Evolutionary conservation across 2,329 filamentous ascomycete species (phyloP).

Genomic region (Neoarthrinium moseri): DNA sequence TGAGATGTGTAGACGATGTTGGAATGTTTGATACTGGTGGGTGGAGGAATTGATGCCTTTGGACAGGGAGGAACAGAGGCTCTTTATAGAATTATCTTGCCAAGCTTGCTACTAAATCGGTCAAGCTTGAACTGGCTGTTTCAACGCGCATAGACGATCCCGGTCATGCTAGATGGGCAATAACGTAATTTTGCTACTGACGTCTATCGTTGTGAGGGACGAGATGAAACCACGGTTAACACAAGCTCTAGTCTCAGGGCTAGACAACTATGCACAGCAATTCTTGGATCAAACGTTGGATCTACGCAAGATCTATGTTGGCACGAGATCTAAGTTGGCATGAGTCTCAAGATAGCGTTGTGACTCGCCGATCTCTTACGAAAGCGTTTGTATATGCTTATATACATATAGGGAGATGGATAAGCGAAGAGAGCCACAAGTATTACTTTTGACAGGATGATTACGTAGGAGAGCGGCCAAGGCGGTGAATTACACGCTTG

Average conservation of each 20-base stretch:
- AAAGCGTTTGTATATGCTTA: not conserved
- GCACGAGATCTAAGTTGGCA: not conserved
- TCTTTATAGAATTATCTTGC: too few relatives aligned
- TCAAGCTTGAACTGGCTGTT: too few relatives aligned
- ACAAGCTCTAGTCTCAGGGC: too few relatives aligned
- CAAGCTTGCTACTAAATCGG: too few relatives aligned
- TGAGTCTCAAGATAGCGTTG: not conserved
- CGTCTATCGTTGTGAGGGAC: not conserved
- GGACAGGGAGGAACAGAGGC: not conserved
- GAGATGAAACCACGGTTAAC: not conserved
- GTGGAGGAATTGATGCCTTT: not conserved
- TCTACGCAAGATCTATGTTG: too few relatives aligned
- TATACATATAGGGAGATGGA: not conserved
- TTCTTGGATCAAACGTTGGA: too few relatives aligned
- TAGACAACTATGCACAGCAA: too few relatives aligned
- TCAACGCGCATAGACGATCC: not conserved
- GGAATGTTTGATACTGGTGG: not conserved
- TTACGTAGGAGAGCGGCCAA: too few relatives aligned
- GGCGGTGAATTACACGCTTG: too few relatives aligned
- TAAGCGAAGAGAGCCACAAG: not conserved
- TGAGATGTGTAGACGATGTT: not conserved
- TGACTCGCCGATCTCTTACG: slow-evolving; percentile 1
- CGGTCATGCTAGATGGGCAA: too few relatives aligned
- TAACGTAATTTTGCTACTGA: not conserved
- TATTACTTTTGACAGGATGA: too few relatives aligned